A percentile compares a stretch with the other conserved stretches of the same genome.
Conservation (phyloP, 768 basidiomycete genomes). For the Ramaria sp. region DNA sequence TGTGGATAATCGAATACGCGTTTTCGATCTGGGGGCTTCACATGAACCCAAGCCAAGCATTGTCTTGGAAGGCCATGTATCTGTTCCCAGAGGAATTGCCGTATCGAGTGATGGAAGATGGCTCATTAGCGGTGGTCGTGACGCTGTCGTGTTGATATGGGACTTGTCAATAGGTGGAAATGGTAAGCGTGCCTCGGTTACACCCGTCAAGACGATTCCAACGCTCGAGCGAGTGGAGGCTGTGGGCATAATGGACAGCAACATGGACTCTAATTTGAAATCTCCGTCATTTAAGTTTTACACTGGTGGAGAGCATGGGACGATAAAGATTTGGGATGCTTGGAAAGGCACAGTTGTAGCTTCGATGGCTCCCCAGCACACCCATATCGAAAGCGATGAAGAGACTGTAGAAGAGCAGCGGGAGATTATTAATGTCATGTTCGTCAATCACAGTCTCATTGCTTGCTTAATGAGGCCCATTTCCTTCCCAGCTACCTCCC, state of each 20-base stretch:
- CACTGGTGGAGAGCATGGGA: constrained; percentile 87
- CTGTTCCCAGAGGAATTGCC: constrained; percentile 85
- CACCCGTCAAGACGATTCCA: constrained; percentile 61
- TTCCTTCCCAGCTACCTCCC: constrained; percentile 50
- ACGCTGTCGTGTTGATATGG: constrained; percentile 91
- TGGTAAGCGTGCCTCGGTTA: constrained; percentile 33
- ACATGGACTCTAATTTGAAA: constrained; percentile 28
- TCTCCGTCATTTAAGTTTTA: constrained; percentile 48
- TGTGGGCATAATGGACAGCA: constrained; percentile 54
- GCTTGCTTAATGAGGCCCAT: neutral
- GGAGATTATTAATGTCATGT: constrained; percentile 80
- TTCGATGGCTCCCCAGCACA: constrained; percentile 25
- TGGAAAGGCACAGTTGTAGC: constrained; percentile 50
- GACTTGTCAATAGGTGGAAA: constrained; percentile 49
- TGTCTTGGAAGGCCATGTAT: constrained; percentile 91
- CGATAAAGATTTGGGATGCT: constrained; percentile 78
- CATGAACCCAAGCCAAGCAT: constrained; percentile 55
- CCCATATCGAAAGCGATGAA: constrained; percentile 18
- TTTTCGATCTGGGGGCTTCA: constrained; percentile 69
- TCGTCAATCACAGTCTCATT: constrained; percentile 24
- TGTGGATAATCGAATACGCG: constrained; percentile 83
- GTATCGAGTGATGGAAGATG: constrained; percentile 78
- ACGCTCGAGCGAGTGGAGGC: constrained; percentile 81
- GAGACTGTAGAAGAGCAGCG: constrained; percentile 66
- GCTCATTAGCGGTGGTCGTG: constrained; percentile 85